A percentile compares a stretch with the other conserved stretches of the same genome.
These are phyloP conservation scores for Blastomyces percursus DNA, from an alignment of 2,329 filamentous ascomycete genomes.

Conservation along the genomic window DNA sequence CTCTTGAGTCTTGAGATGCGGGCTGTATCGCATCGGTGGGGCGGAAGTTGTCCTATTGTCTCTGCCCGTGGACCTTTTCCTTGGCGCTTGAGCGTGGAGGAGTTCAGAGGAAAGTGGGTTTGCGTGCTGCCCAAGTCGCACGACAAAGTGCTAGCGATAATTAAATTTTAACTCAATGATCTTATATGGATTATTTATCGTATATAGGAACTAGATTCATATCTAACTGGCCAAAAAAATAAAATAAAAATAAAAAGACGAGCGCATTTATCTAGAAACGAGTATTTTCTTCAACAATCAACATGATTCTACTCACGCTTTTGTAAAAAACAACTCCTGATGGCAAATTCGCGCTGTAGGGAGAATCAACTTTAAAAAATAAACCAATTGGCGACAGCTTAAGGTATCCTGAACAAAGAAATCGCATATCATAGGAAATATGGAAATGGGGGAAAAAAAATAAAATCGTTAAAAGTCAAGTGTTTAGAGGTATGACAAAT, in stretches of 20 bases:
- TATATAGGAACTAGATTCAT: neutral
- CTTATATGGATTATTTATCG: neutral
- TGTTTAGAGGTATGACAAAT: neutral
- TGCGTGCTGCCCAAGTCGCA: neutral
- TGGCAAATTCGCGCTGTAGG: neutral
- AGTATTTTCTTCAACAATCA: neutral
- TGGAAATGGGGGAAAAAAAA: neutral
- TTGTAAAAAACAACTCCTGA: neutral
- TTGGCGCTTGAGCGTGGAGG: no score
- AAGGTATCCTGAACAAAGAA: neutral
- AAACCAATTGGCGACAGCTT: neutral
- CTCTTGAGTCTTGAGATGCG: neutral
- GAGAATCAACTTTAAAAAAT: neutral
- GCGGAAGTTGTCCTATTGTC: neutral
- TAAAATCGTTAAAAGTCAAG: neutral
- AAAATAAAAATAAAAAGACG: no score
- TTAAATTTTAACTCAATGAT: neutral
- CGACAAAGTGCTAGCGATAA: neutral
- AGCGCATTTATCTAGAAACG: neutral
- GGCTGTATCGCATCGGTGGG: neutral
- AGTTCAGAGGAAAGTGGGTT: no score
- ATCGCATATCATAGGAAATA: neutral
- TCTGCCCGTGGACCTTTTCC: neutral
- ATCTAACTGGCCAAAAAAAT: neutral
- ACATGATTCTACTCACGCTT: neutral